Base-by-base conservation (phyloP, 257 asterid genomes). In the Ilex aquifolium region DNA sequence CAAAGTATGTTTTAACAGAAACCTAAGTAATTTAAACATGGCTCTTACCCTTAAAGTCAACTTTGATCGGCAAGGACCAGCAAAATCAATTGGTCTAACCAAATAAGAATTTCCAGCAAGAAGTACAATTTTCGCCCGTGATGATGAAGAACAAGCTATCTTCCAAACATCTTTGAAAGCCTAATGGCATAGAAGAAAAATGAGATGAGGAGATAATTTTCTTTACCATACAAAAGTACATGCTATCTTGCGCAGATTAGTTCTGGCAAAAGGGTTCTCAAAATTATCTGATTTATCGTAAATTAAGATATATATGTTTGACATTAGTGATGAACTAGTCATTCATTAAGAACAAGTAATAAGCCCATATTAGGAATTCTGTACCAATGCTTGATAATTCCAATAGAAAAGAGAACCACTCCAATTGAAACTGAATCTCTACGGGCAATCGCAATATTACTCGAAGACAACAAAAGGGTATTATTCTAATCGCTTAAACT, bases 11-110 rank as follows among this genome's bases (percentile, higher is more conserved):
- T 15, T 48, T 5, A 31, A 59, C 62, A 31, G 13, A 55, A n/a
- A 31, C 31, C 6, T 7, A 59, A 60, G 7, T 46, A 11, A n/a
- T 53, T 4, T 46, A 44, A 46, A 67, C 13, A 42, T 30, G 60
- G n/a, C 53, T 51, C 83, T 73, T 77, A 88, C 96, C 65, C 71
- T 72, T 58, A 91, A 63, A 13, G 88, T 80, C 69, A 86, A 69
- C 53, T 70, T 68, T 42, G 98, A 88, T 11, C 30, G 62, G 81
- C 98, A 88, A 63, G 87, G 98, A 60, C 98, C 95, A 10, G 68
- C 64, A 59, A 91, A 86, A 71, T 81, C 72, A 40, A 74, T 78
- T 50, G 87, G 85, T 63, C 67, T 63, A 73, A 88, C 72, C 32
- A 79, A 71, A 67, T 79, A 85, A 36, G 57, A 60, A 5, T 74